A percentile compares a stretch with the other conserved stretches of the same genome.
These are phyloP conservation scores for Populus tremula DNA, from an alignment of 345 rosid species.

Conservation along the genomic window DNA sequence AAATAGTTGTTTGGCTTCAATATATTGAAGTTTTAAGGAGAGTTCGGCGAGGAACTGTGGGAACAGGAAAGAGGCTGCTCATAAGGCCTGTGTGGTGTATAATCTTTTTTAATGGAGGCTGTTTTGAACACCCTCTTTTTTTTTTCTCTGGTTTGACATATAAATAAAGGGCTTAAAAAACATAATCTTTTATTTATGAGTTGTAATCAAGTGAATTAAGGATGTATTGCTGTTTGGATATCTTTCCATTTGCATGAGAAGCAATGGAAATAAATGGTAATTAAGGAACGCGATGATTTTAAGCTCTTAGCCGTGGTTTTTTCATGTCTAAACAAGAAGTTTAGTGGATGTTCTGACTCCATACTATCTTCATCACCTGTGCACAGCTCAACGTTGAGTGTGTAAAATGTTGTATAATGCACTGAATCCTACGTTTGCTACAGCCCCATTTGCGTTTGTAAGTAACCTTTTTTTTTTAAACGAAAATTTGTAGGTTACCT, in stretches of 20 bases:
- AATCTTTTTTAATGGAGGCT: conserved; percentile 17
- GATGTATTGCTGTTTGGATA: neutral
- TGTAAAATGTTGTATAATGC: neutral
- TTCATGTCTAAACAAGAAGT: neutral
- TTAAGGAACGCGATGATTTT: neutral
- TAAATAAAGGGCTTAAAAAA: conserved; percentile 6
- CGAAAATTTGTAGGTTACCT: too few relatives aligned
- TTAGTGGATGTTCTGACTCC: too few relatives aligned
- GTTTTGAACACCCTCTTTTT: neutral
- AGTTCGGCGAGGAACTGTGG: neutral
- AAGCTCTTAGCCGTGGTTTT: neutral
- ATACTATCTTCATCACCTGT: neutral
- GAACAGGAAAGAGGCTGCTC: conserved; percentile 3
- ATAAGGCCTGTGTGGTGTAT: conserved; percentile 13
- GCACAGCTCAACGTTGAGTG: neutral
- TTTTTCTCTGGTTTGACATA: conserved; percentile 13
- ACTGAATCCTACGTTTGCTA: neutral
- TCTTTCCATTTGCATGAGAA: neutral
- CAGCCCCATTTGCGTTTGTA: neutral
- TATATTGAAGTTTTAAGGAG: neutral
- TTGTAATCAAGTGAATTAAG: neutral
- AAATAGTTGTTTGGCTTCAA: neutral
- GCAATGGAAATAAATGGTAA: neutral
- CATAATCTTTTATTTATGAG: neutral
- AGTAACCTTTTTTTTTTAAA: neutral